These are phyloP conservation scores for Acer negundo DNA, from an alignment of 345 rosid species.

Conservation along the genomic window DNA sequence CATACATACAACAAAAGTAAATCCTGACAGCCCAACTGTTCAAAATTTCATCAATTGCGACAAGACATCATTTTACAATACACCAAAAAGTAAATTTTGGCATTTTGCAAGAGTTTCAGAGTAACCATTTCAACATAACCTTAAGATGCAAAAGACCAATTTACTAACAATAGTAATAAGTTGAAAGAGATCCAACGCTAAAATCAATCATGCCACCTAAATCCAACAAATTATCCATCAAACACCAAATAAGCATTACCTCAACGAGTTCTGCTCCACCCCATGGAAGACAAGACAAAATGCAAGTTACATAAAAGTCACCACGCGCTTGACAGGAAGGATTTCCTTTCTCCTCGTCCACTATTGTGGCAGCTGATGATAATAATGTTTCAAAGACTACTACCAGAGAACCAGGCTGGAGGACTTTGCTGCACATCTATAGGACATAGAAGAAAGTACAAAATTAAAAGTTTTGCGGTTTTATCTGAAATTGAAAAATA, in stretches of 20 bases:
- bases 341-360: constrained; percentile 98
- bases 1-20: not conserved
- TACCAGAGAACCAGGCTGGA: constrained; percentile 84
- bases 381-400: constrained; percentile 83
- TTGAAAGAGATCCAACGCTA: constrained; percentile 6
- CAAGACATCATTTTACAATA: not conserved
- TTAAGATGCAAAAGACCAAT: not conserved
- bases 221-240: constrained; percentile 14
- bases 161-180: not conserved
- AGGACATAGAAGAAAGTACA: constrained; percentile 16
- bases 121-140: not conserved
- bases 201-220: constrained; percentile 8
- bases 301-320: constrained; percentile 87
- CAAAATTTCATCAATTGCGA: not conserved
- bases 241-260: constrained; percentile 45
- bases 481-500: not conserved
- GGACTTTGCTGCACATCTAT: constrained; percentile 95
- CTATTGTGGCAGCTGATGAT: constrained; percentile 93
- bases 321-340: constrained; percentile 97
- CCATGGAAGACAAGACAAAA: constrained; percentile 97
- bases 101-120: not conserved
- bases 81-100: not conserved
- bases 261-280: constrained; percentile 95
- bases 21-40: not conserved
- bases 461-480: not conserved